phyloP scores from a whole-genome alignment of 352 stramenopile genomes.

The Phytophthora cajani region DNA sequence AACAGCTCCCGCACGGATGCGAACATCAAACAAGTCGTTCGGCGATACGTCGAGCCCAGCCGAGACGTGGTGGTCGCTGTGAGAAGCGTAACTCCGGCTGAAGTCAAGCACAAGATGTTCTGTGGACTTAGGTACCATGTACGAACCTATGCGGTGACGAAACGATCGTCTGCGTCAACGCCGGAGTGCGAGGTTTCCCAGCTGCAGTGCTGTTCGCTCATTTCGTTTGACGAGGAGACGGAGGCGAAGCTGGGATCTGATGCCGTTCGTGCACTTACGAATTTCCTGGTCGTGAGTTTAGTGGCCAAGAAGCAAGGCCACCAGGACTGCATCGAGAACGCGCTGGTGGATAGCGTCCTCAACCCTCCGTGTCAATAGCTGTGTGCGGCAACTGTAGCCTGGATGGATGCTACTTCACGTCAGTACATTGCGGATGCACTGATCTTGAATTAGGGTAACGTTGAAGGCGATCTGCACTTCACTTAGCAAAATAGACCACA shows the following conservation, averaged over 20 bases:
- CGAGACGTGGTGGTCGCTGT: slow-evolving; percentile 42
- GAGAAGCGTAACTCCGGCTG: slow-evolving; percentile 29
- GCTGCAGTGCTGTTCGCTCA: slow-evolving; percentile 30
- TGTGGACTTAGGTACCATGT: slow-evolving; percentile 24
- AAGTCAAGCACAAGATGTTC: slow-evolving; percentile 17
- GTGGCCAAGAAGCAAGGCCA: slow-evolving; percentile 31
- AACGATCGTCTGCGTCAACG: slow-evolving; percentile 23
- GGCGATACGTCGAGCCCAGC: slow-evolving; percentile 34
- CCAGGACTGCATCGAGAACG: slow-evolving; percentile 32
- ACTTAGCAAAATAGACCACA: background rate
- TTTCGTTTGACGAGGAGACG: slow-evolving; percentile 29
- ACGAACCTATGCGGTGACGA: slow-evolving; percentile 25
- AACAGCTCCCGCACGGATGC: too few species aligned
- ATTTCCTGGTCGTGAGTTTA: slow-evolving; percentile 26
- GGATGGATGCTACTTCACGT: too few species aligned
- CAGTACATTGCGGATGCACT: too few species aligned
- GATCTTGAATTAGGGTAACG: too few species aligned
- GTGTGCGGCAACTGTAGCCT: too few species aligned
- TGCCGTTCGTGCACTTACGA: slow-evolving; percentile 22
- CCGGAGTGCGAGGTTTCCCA: slow-evolving; percentile 27
- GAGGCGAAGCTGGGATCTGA: slow-evolving; percentile 8
- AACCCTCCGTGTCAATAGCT: too few species aligned
- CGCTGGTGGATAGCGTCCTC: background rate
- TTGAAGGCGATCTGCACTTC: too few species aligned
- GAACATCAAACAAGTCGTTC: background rate